Evolutionary conservation across 805 yeast genomes (phyloP).

Genomic region (Isabelozyma heimii): DNA sequence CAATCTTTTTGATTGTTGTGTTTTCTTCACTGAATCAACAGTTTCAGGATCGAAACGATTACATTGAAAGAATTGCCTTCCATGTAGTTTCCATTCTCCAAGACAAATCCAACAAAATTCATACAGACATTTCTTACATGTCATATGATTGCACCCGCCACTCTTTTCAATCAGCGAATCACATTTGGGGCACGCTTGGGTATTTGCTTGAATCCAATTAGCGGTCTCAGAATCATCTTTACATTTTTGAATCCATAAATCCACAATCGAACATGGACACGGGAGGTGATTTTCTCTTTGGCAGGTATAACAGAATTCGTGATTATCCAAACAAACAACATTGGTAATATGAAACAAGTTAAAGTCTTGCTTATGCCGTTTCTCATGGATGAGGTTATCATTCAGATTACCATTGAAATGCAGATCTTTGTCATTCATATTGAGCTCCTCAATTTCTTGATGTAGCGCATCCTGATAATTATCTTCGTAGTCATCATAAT

Average conservation of each 20-base stretch:
- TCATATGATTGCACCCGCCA: slow-evolving; percentile 98
- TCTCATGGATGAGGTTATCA: not conserved
- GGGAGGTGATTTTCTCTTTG: slow-evolving; percentile 78
- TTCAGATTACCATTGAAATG: slow-evolving; percentile 7
- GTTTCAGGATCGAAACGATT: slow-evolving; percentile 41
- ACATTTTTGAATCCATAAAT: slow-evolving; percentile 74
- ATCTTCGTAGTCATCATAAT: slow-evolving; percentile 19
- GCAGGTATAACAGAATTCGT: slow-evolving; percentile 79
- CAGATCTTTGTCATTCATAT: not conserved
- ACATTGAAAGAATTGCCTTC: slow-evolving; percentile 64
- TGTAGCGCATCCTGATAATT: slow-evolving; percentile 4
- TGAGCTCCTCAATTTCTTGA: slow-evolving; percentile 3
- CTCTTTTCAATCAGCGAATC: slow-evolving; percentile 77
- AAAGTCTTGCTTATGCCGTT: not conserved
- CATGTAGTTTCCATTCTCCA: slow-evolving; percentile 73
- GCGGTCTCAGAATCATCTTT: slow-evolving; percentile 85
- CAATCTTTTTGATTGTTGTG: slow-evolving; percentile 41
- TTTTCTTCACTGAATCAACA: slow-evolving; percentile 38
- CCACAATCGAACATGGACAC: slow-evolving; percentile 69
- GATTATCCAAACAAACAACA: slow-evolving; percentile 64
- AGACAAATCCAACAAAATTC: slow-evolving; percentile 95
- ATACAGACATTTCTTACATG: slow-evolving; percentile 69
- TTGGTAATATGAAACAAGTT: slow-evolving; percentile 5
- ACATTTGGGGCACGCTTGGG: slow-evolving; percentile 87
- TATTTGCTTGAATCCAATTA: slow-evolving; percentile 81